Conservation (phyloP, 441 rosid species). For the Geranium incanum region DNA sequence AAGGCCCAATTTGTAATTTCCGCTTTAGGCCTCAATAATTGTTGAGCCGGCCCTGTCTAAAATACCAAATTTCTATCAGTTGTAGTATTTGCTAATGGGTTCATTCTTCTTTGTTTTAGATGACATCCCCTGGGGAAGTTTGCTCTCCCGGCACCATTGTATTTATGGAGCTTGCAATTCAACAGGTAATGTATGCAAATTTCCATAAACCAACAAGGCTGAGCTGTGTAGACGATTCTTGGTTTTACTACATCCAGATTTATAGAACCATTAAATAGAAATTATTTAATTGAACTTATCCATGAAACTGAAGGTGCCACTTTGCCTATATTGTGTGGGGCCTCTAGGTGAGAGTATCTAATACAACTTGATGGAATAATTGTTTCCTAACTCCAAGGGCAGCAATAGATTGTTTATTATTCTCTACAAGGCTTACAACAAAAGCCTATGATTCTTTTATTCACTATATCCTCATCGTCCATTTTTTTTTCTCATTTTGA, state of each 20-base stretch:
- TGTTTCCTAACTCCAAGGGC: no score
- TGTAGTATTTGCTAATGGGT: neutral
- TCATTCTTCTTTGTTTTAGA: slow-evolving; percentile 19
- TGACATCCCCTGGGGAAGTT: slow-evolving; percentile 28
- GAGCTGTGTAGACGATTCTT: neutral
- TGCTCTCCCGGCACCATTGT: slow-evolving; percentile 24
- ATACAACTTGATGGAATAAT: no score
- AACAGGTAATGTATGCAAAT: slow-evolving; percentile 39
- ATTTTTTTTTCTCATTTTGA: slow-evolving; percentile 2
- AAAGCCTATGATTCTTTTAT: no score
- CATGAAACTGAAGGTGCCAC: neutral
- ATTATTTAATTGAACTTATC: neutral
- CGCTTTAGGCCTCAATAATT: no score
- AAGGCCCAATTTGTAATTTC: no score
- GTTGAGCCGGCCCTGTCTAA: no score
- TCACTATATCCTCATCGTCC: neutral
- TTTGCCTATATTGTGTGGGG: neutral
- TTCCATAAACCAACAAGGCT: neutral
- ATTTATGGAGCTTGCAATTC: slow-evolving; percentile 52
- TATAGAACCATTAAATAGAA: neutral
- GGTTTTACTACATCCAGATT: neutral
- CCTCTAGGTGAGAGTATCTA: no score
- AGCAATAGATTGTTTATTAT: no score
- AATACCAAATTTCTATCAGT: neutral
- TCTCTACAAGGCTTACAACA: no score